Evolutionary conservation across 768 basidiomycete genomes (phyloP), one percentile per base, ranked within the genome.

Genomic region (Trametes villosa): DNA sequence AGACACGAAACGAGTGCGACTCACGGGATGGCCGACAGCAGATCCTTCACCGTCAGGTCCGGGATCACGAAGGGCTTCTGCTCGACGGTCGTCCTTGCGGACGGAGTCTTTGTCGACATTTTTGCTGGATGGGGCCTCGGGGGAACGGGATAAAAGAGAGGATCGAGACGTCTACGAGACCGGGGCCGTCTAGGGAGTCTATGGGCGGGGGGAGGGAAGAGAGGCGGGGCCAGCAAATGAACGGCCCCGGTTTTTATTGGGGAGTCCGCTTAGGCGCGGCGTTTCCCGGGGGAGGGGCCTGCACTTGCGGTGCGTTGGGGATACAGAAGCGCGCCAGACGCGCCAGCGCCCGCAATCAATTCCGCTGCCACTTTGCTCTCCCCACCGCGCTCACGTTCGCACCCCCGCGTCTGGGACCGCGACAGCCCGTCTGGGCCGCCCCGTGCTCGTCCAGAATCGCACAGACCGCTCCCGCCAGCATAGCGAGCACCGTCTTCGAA

Each of bases 31-130:
- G 82, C 85, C 46, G 83, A 83, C 52, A 96, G 81, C 67, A 96
- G 72, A 68, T 97, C 91, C 79, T 96, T 97, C 74, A 96, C 83
- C 38, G 91, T 82, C 63, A 94, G 83, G 79, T 94, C 88, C 22
- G 94, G 94, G 63, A 96, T 90, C 27, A 82, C 69, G 60, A 84
- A 83, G 48, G 82, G 79, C 42, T 77, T 81, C 76, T 91, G 90
- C 61, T 87, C 79, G 48, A 81, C 69, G 55, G 71, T 73, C 58
- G 70, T 67, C 67, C 65, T 62, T 30, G 20, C 57, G 53, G 56
- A 54, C 33, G 62, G 17, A 11, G 54, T n/a, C 54, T 60, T 56
- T 41, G 57, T 50, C 44, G 64, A 62, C 66, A 67, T 68, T 40
- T 44, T 60, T 45, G 64, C 38, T 13, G 13, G 17, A 17, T 18